phyloP scores from a whole-genome alignment of 2,329 filamentous ascomycete species.

The Exophiala bonariae region DNA sequence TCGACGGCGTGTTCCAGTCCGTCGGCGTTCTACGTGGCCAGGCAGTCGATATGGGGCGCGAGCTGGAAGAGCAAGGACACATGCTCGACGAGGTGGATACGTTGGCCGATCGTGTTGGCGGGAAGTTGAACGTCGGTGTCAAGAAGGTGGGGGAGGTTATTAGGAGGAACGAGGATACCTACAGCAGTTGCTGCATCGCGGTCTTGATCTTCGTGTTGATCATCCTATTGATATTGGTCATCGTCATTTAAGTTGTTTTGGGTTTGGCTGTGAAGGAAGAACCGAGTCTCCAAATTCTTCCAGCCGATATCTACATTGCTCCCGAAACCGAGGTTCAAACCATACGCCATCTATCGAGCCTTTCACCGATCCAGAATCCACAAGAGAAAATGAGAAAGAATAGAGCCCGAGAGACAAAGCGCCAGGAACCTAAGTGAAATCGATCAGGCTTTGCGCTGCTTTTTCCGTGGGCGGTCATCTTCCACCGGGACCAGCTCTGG shows the following conservation, averaged over 20 bases:
- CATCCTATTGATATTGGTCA: conserved; percentile 76
- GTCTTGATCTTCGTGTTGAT: conserved; percentile 49
- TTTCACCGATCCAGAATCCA: too few relatives aligned
- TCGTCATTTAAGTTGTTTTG: conserved; percentile 63
- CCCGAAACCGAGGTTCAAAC: too few relatives aligned
- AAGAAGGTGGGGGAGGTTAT: conserved; percentile 84
- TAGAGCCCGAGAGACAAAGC: too few relatives aligned
- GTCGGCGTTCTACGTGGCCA: conserved; percentile 88
- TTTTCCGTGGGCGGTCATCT: conserved; percentile 32
- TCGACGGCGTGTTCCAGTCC: conserved; percentile 89
- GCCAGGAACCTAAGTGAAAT: too few relatives aligned
- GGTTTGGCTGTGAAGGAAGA: too few relatives aligned
- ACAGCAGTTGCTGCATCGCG: conserved; percentile 22
- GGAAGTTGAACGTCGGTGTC: conserved; percentile 80
- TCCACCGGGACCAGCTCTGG: conserved; percentile 37
- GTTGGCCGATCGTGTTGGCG: conserved; percentile 82
- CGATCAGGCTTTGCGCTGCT: conserved; percentile 17
- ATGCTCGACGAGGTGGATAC: conserved; percentile 84
- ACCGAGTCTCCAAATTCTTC: too few relatives aligned
- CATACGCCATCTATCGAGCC: too few relatives aligned
- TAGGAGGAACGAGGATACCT: conserved; percentile 78
- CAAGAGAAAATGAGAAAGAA: too few relatives aligned
- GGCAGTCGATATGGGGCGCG: conserved; percentile 92
- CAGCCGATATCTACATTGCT: too few relatives aligned
- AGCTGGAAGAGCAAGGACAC: conserved; percentile 90